Base-by-base conservation (phyloP, 2,329 filamentous ascomycete genomes). In the Aspergillus costaricaensis region DNA sequence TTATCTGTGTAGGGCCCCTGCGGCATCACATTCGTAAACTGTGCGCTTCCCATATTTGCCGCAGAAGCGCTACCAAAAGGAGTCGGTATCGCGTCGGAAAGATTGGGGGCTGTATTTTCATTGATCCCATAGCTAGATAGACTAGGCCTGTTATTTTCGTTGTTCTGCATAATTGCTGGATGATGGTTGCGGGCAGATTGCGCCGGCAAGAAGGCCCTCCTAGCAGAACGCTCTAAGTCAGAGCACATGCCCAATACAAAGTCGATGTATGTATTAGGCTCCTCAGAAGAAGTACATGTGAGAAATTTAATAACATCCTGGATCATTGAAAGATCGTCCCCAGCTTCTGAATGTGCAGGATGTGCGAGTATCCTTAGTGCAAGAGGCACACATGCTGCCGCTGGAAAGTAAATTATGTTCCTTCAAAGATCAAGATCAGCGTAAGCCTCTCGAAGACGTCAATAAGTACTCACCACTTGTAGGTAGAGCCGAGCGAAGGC, bases 331-430 rank as follows among this genome's bases (percentile, higher is more conserved):
- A 60, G 50, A 32, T 62, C 61, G 4, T 15, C 5, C 8, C 14
- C 17, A 3, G 54, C 36, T 19, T 55, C 25, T 52, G 49, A 30
- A 57, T 62, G 58, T 27, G 23, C 7, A 15, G 57, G 57, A n/a
- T 48, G 17, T 9, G 43, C 14, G 32, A 38, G 19, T 51, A 48
- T 52, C 25, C 44, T 6, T 36, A 58, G 9, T 10, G 53, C 39
- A 9, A 65, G 48, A 44, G 62, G 53, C 27, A 59, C 55, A 32
- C 51, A 62, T n/a, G 62, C 62, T 15, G 60, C 50, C 4, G 62
- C 57, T 12, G 59, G 57, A 44, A 65, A 65, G 43, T 65, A 65
- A n/a, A 65, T 17, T 7, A 65, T 57, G 5, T 62, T 62, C 63
- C 63, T 65, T 43, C 17, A 12, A 0, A 3, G n/a, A 14, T 15